Conservation (phyloP, 352 stramenopile species). For the Globisporangium spiculum region DNA sequence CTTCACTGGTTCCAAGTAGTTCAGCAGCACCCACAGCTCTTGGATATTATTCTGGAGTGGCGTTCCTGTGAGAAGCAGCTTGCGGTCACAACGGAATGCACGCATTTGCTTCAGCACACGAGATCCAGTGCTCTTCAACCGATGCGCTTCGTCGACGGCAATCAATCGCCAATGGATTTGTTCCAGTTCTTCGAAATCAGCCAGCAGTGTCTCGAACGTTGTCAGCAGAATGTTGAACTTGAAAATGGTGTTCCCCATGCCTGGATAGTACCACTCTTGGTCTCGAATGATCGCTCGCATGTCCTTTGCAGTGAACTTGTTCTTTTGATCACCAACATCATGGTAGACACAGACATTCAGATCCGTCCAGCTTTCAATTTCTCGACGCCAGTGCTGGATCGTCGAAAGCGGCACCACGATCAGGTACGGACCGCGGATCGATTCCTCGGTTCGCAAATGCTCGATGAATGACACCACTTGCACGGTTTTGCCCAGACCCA, state of each 20-base stretch:
- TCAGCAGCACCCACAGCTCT: conserved; percentile 96
- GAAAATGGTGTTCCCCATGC: conserved; percentile 90
- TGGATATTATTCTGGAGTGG: conserved; percentile 96
- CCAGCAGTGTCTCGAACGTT: conserved; percentile 79
- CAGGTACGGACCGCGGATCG: conserved; percentile 77
- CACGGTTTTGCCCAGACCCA: conserved; percentile 94
- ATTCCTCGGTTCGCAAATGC: conserved; percentile 82
- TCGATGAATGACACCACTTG: conserved; percentile 94
- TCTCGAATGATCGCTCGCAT: conserved; percentile 84
- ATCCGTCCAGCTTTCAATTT: conserved; percentile 94
- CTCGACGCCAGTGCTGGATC: conserved; percentile 85
- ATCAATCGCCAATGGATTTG: conserved; percentile 84
- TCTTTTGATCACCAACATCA: conserved; percentile 86
- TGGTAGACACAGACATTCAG: conserved; percentile 99
- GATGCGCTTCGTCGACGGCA: conserved; percentile 83
- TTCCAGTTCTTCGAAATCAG: conserved; percentile 85
- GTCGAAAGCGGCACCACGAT: conserved; percentile 88
- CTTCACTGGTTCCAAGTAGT: conserved; percentile 95
- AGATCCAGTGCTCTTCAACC: conserved; percentile 74
- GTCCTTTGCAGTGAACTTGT: conserved; percentile 84
- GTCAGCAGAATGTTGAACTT: conserved; percentile 87
- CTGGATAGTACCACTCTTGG: conserved; percentile 87
- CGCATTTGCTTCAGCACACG: conserved; percentile 88
- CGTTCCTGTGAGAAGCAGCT: conserved; percentile 96
- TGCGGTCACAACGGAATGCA: conserved; percentile 82